phyloP scores from a whole-genome alignment of 768 basidiomycete species.

The Boletus sp. region DNA sequence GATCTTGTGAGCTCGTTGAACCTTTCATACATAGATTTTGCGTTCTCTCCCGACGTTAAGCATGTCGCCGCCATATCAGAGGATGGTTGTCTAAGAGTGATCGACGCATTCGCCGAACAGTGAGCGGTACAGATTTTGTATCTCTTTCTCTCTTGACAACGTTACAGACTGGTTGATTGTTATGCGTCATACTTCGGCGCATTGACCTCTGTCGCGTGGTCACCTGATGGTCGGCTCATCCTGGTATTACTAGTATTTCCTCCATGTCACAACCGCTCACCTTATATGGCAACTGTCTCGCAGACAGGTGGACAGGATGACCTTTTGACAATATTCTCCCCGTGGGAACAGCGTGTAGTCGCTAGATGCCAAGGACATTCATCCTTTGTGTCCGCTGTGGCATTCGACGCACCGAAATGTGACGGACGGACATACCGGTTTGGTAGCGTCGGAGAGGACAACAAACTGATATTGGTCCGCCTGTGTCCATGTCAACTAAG shows the following conservation, averaged over 20 bases:
- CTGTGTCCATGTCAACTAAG: background rate
- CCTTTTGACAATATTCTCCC: slow-evolving; percentile 89
- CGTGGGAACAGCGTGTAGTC: slow-evolving; percentile 90
- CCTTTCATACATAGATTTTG: slow-evolving; percentile 57
- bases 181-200: slow-evolving; percentile 95
- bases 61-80: slow-evolving; percentile 88
- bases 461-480: slow-evolving; percentile 83
- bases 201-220: slow-evolving; percentile 89
- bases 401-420: slow-evolving; percentile 86
- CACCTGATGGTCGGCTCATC: slow-evolving; percentile 92
- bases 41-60: slow-evolving; percentile 91
- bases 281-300: slow-evolving; percentile 2
- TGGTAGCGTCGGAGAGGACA: slow-evolving; percentile 95
- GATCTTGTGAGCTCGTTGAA: background rate
- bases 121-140: slow-evolving; percentile 34
- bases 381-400: slow-evolving; percentile 85
- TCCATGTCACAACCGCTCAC: background rate
- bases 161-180: slow-evolving; percentile 78
- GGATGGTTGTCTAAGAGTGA: slow-evolving; percentile 86
- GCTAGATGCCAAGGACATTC: slow-evolving; percentile 97
- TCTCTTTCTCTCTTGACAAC: slow-evolving; percentile 1
- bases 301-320: slow-evolving; percentile 98
- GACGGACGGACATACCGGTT: slow-evolving; percentile 92
- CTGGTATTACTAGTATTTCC: slow-evolving; percentile 43
- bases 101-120: slow-evolving; percentile 87